These are phyloP conservation scores for Aspergillus saccharolyticus DNA, from an alignment of 495 filamentous ascomycete genomes.

Conservation along the genomic window DNA sequence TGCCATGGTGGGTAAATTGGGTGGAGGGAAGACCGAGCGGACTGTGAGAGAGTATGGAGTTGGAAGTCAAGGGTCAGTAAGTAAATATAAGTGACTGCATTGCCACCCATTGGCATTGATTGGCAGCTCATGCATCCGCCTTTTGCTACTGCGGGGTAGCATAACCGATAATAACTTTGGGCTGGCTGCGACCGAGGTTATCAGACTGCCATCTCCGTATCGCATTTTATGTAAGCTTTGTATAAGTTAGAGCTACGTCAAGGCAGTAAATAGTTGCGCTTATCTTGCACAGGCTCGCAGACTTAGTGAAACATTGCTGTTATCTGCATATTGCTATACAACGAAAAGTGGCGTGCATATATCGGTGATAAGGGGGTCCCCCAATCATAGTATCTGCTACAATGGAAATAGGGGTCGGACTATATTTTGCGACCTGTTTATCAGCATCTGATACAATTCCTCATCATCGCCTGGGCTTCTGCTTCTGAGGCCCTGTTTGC, in stretches of 20 bases:
- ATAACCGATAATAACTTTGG: not conserved
- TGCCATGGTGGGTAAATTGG: slow-evolving; percentile 22
- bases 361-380: not conserved
- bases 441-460: slow-evolving; percentile 20
- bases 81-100: not conserved
- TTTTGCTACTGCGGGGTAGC: not conserved
- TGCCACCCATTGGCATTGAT: too few relatives aligned
- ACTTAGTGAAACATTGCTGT: not conserved
- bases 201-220: too few relatives aligned
- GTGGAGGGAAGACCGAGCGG: too few relatives aligned
- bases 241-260: too few relatives aligned
- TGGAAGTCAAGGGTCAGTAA: not conserved
- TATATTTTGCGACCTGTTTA: slow-evolving; percentile 15
- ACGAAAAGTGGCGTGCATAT: not conserved
- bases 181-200: not conserved
- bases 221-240: too few relatives aligned
- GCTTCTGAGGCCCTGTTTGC: slow-evolving; percentile 1
- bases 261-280: too few relatives aligned
- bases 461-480: slow-evolving; percentile 14
- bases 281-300: too few relatives aligned
- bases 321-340: not conserved
- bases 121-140: not conserved
- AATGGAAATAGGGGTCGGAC: not conserved
- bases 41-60: too few relatives aligned
- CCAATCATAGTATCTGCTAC: not conserved